Percentiles rank a stretch among this genome's conserved stretches.
These are phyloP conservation scores for Microascus cirrosus DNA, from an alignment of 2,329 filamentous ascomycete species.

Conservation along the genomic window DNA sequence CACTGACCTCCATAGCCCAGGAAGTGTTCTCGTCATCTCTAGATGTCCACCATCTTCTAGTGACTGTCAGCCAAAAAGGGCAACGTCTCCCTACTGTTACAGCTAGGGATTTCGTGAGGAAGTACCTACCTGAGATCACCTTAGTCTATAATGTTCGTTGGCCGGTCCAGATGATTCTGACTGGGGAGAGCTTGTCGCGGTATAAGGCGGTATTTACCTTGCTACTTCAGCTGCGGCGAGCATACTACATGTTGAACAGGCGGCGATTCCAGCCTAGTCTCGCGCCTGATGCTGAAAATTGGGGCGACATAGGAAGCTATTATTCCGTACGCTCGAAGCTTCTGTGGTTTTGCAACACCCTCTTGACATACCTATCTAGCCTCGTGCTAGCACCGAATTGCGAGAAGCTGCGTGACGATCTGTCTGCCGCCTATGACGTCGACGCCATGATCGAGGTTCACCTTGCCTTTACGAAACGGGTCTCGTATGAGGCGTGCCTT, in stretches of 20 bases:
- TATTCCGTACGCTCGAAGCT: slow-evolving; percentile 57
- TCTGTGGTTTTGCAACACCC: slow-evolving; percentile 64
- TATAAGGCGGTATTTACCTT: slow-evolving; percentile 69
- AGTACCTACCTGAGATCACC: slow-evolving; percentile 48
- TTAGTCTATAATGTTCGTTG: slow-evolving; percentile 58
- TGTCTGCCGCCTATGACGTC: slow-evolving; percentile 57
- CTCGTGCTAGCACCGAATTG: slow-evolving; percentile 57
- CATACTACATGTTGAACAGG: slow-evolving; percentile 53
- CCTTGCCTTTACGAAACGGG: slow-evolving; percentile 45
- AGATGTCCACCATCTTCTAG: slow-evolving; percentile 51
- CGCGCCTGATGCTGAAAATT: slow-evolving; percentile 21
- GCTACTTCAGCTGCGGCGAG: slow-evolving; percentile 66
- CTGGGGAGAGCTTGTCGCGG: slow-evolving; percentile 45
- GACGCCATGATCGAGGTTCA: slow-evolving; percentile 72
- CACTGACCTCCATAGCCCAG: slow-evolving; percentile 67
- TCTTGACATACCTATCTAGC: slow-evolving; percentile 67
- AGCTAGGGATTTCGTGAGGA: slow-evolving; percentile 43
- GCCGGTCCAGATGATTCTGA: slow-evolving; percentile 62
- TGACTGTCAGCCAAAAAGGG: slow-evolving; percentile 34
- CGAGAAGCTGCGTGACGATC: slow-evolving; percentile 39
- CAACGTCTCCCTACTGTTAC: slow-evolving; percentile 29
- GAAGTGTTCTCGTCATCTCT: slow-evolving; percentile 53
- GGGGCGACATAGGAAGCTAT: slow-evolving; percentile 35
- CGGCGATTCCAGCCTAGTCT: slow-evolving; percentile 31
- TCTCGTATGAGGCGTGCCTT: slow-evolving; percentile 60